Base-by-base conservation (phyloP, 2,329 filamentous ascomycete species). In the Aspergillus versicolor region DNA sequence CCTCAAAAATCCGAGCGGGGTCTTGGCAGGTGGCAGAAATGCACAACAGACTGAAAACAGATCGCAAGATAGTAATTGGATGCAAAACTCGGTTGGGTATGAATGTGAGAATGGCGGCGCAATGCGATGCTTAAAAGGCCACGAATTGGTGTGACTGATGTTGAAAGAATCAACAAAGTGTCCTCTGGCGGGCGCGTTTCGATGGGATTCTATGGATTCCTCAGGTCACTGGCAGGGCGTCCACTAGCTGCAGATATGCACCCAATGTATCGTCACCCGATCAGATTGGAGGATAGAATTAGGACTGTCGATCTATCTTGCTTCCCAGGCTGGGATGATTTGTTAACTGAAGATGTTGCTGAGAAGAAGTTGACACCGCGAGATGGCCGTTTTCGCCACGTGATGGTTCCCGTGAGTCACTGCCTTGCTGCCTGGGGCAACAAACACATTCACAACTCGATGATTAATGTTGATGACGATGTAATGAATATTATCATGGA, bases 181-280 rank as follows among this genome's bases (percentile, higher is more conserved):
- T 30, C 27, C 27, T 30, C 27, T 30, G 27, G 27, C 27, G 27
- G 27, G 27, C 27, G 27, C 9, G 22, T 56, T 73, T 73, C 70
- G 65, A 73, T 70, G 45, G 48, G 68, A 65, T 73, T 73, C 70
- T 61, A 71, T 63, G 32, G 19, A 43, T 40, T 40, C 61, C 42
- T 48, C 63, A 51, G 43, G 58, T 69, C 64, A 68, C 55, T 54
- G 47, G 60, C 40, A 70, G 65, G 68, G 67, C 67, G 65, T 58
- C 59, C 46, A 37, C 54, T 58, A 58, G 58, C 59, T 54, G 50
- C 52, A n/a, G 40, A 47, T 30, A 34, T 40, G 48, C 44, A 19
- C 50, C 40, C 22, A 42, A 34, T 56, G 30, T 52, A 41, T 52
- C 34, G 21, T 7, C 44, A 44, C 12, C 40, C 12, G n/a, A 19